phyloP scores from a whole-genome alignment of 2,329 filamentous ascomycete genomes.

The Monilinia laxa region DNA sequence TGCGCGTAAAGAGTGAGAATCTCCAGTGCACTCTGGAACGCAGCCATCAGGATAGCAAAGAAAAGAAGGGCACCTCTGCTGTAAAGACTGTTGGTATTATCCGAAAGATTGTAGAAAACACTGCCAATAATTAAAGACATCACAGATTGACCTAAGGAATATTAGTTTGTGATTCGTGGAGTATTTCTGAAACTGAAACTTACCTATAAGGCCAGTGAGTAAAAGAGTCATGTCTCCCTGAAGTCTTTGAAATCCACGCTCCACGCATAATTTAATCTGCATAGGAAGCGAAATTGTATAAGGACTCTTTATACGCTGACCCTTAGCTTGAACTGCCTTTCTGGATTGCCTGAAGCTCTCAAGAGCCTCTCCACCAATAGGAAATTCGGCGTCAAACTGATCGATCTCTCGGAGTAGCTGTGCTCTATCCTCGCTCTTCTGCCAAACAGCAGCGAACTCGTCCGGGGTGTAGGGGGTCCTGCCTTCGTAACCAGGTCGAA shows the following conservation, averaged over 20 bases:
- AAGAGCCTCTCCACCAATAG: constrained; percentile 37
- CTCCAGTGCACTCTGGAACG: constrained; percentile 61
- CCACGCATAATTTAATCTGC: constrained; percentile 76
- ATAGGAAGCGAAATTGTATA: constrained; percentile 77
- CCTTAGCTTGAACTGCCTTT: constrained; percentile 37
- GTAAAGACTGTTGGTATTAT: constrained; percentile 58
- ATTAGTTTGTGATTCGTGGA: background rate
- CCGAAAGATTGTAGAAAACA: constrained; percentile 62
- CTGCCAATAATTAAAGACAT: constrained; percentile 63
- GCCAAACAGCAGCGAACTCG: constrained; percentile 55
- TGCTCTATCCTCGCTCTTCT: constrained; percentile 48
- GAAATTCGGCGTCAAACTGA: constrained; percentile 49
- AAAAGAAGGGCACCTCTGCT: constrained; percentile 63
- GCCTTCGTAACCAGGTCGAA: constrained; percentile 57
- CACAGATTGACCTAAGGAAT: constrained; percentile 36
- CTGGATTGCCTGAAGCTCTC: constrained; percentile 46
- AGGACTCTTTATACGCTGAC: constrained; percentile 65
- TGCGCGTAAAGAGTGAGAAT: constrained; percentile 85
- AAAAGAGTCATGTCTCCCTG: constrained; percentile 72
- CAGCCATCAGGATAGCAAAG: constrained; percentile 67
- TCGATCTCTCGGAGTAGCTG: constrained; percentile 49
- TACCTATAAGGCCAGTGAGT: constrained; percentile 46
- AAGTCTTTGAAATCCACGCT: constrained; percentile 76
- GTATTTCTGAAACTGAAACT: background rate
- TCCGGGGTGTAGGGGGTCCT: constrained; percentile 54